Evolutionary conservation across 768 basidiomycete species (phyloP).

Genomic region (Flagelloscypha sp.): DNA sequence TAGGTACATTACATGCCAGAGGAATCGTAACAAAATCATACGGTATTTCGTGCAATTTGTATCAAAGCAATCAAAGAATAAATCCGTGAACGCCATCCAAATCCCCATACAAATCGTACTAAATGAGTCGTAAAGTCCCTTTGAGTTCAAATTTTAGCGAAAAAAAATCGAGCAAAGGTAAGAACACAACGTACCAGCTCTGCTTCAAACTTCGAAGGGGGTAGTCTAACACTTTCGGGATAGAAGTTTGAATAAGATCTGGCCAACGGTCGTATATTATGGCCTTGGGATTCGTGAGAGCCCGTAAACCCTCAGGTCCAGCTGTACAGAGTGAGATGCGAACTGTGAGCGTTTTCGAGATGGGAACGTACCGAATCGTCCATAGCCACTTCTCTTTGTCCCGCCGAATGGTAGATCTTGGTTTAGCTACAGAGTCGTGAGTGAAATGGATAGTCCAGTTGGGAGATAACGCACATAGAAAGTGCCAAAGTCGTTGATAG

Average conservation of each 20-base stretch:
- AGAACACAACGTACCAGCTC: conserved; percentile 55
- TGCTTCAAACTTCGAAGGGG: conserved; percentile 64
- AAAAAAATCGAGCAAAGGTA: background rate
- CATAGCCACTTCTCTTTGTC: conserved; percentile 84
- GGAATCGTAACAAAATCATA: no score
- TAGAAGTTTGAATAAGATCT: conserved; percentile 70
- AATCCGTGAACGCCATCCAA: conserved; percentile 41
- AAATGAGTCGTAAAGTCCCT: conserved; percentile 47
- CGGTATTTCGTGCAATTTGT: conserved; percentile 28
- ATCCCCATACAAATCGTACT: conserved; percentile 43
- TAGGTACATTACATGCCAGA: no score
- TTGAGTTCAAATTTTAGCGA: conserved; percentile 4
- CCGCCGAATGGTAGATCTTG: conserved; percentile 97
- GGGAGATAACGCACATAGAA: conserved; percentile 56
- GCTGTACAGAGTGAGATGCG: conserved; percentile 33
- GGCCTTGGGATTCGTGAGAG: conserved; percentile 83
- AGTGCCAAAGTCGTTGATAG: conserved; percentile 89
- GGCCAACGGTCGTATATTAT: conserved; percentile 85
- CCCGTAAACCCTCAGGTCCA: conserved; percentile 87
- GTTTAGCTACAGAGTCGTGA: conserved; percentile 31
- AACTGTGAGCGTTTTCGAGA: conserved; percentile 1
- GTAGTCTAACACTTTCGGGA: conserved; percentile 83
- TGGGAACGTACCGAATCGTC: conserved; percentile 66
- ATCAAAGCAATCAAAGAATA: conserved; percentile 33
- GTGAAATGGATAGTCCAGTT: conserved; percentile 2